phyloP scores from a whole-genome alignment of 768 basidiomycete species.

The Lentinula lateritia region DNA sequence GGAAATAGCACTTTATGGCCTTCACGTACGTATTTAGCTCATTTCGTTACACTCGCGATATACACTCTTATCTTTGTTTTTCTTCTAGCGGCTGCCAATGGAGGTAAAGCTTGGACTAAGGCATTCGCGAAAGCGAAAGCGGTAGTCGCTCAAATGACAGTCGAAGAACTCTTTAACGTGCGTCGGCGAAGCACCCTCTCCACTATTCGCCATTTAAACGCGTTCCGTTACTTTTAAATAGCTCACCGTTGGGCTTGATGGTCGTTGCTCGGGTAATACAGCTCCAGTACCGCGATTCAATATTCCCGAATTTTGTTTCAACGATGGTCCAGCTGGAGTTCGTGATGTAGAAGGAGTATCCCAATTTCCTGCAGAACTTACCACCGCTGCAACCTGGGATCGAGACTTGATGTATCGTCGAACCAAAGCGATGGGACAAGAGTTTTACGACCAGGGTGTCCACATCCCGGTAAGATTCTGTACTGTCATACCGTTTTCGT shows the following conservation, averaged over 20 bases:
- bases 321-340: background rate
- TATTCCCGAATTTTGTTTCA: background rate
- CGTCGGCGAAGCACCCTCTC: background rate
- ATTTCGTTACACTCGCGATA: background rate
- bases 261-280: background rate
- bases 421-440: conserved; percentile 37
- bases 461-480: conserved; percentile 22
- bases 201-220: background rate
- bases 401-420: conserved; percentile 37
- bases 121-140: conserved; percentile 1
- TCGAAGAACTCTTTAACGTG: background rate
- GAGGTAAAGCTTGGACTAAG: background rate
- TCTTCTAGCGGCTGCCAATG: background rate
- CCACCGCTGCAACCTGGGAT: conserved; percentile 19
- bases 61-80: background rate
- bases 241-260: background rate
- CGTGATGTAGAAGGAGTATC: background rate
- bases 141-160: background rate
- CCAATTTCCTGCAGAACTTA: conserved; percentile 1
- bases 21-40: background rate
- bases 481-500: background rate
- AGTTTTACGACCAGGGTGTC: conserved; percentile 42
- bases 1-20: background rate
- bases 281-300: conserved; percentile 2
- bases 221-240: background rate